phyloP scores from a whole-genome alignment of 352 stramenopile genomes.

The Pythium dissotocum region DNA sequence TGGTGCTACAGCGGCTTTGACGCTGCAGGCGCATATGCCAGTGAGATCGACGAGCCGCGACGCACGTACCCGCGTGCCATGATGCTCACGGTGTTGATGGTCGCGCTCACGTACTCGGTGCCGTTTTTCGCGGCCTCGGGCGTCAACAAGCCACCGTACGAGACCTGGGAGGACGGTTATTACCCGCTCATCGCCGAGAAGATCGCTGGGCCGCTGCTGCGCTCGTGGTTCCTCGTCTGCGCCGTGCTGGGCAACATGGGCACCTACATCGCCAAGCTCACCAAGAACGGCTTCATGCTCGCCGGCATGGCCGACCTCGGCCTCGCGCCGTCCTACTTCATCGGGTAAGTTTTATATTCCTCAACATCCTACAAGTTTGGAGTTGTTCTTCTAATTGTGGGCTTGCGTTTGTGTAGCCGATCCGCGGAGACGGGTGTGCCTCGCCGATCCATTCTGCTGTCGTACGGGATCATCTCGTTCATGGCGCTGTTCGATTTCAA shows the following conservation, averaged over 20 bases:
- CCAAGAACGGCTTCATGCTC: slow-evolving; percentile 92
- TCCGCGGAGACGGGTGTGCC: slow-evolving; percentile 54
- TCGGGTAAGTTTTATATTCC: slow-evolving; percentile 52
- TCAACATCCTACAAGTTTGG: not conserved
- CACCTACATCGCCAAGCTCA: slow-evolving; percentile 95
- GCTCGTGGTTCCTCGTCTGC: slow-evolving; percentile 89
- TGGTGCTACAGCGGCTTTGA: slow-evolving; percentile 98
- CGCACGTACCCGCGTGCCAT: slow-evolving; percentile 88
- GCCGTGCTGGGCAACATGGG: slow-evolving; percentile 91
- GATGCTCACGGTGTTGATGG: slow-evolving; percentile 78
- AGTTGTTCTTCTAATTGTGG: too few relatives aligned
- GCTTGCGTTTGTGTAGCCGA: slow-evolving; percentile 34
- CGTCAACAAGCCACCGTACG: slow-evolving; percentile 76
- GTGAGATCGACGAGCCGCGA: slow-evolving; percentile 87
- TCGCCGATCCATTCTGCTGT: slow-evolving; percentile 75
- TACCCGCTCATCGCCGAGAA: slow-evolving; percentile 87
- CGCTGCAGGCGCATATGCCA: slow-evolving; percentile 89
- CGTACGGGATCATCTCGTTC: slow-evolving; percentile 87
- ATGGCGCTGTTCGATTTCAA: slow-evolving; percentile 90
- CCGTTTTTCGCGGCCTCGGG: slow-evolving; percentile 90
- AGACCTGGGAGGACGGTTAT: slow-evolving; percentile 91
- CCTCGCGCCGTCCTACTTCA: slow-evolving; percentile 87
- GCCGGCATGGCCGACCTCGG: slow-evolving; percentile 87
- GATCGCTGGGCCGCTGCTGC: slow-evolving; percentile 85
- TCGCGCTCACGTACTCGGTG: slow-evolving; percentile 88